These are phyloP conservation scores for Daedaleopsis sinensis DNA, from an alignment of 768 basidiomycete genomes.

Conservation along the genomic window DNA sequence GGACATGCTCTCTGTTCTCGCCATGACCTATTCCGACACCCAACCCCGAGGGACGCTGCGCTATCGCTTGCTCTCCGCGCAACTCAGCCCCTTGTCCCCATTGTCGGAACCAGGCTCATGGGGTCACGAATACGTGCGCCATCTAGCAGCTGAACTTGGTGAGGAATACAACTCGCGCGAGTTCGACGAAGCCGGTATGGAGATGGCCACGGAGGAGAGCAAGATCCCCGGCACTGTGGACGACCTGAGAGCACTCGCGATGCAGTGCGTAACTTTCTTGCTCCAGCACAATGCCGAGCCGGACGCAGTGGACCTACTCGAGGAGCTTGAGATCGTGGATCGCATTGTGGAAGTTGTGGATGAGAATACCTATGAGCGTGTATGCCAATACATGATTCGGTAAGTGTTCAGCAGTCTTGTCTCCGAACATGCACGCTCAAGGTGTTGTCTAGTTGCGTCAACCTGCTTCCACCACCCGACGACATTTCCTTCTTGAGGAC, in stretches of 20 bases:
- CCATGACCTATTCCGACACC: slow-evolving; percentile 99
- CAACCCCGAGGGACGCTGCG: slow-evolving; percentile 94
- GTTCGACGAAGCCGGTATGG: slow-evolving; percentile 44
- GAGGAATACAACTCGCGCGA: slow-evolving; percentile 86
- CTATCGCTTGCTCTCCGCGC: slow-evolving; percentile 85
- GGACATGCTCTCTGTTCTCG: slow-evolving; percentile 95
- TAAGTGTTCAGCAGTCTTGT: slow-evolving; percentile 38
- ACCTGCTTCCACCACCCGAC: slow-evolving; percentile 89
- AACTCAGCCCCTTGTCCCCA: slow-evolving; percentile 62
- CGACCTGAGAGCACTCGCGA: slow-evolving; percentile 74
- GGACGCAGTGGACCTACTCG: slow-evolving; percentile 93
- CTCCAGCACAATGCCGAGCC: slow-evolving; percentile 95
- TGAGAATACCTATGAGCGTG: slow-evolving; percentile 82
- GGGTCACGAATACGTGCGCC: slow-evolving; percentile 99
- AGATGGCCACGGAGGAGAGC: slow-evolving; percentile 28
- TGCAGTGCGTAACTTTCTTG: slow-evolving; percentile 88
- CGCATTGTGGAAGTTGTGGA: slow-evolving; percentile 81
- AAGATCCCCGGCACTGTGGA: slow-evolving; percentile 61
- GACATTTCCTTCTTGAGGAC: slow-evolving; percentile 88
- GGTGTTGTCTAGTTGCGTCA: slow-evolving; percentile 67
- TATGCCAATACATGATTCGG: slow-evolving; percentile 97
- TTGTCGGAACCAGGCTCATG: slow-evolving; percentile 92
- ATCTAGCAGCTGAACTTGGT: slow-evolving; percentile 94
- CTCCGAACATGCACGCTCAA: slow-evolving; percentile 8
- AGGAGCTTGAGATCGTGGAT: slow-evolving; percentile 90